Percentiles rank a stretch among this genome's conserved stretches.
These are phyloP conservation scores for Nitzschia inconspicua DNA, from an alignment of 108 stramenopile genomes.

Conservation along the genomic window DNA sequence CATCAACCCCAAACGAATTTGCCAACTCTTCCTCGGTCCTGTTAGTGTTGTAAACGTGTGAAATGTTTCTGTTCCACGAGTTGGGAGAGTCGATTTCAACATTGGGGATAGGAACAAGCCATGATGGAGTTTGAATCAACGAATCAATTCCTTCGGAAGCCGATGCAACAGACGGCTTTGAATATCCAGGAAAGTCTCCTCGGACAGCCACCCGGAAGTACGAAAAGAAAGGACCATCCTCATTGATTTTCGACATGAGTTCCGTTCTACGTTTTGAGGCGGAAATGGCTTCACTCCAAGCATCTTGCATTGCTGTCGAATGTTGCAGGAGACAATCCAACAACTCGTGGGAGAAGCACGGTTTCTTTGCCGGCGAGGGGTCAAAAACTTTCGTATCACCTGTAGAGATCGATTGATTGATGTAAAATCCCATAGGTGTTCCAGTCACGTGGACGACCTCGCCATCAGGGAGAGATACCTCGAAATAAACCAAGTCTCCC, in stretches of 20 bases:
- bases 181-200: slow-evolving; percentile 38
- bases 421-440: slow-evolving; percentile 82
- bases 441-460: slow-evolving; percentile 77
- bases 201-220: slow-evolving; percentile 54
- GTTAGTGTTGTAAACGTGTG: slow-evolving; percentile 52
- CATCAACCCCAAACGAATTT: slow-evolving; percentile 81
- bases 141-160: slow-evolving; percentile 59
- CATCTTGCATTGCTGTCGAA: slow-evolving; percentile 37
- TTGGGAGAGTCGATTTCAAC: slow-evolving; percentile 15
- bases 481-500: slow-evolving; percentile 94
- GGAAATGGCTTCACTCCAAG: slow-evolving; percentile 51
- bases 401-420: slow-evolving; percentile 64
- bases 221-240: slow-evolving; percentile 36
- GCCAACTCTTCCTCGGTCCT: slow-evolving; percentile 78
- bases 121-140: slow-evolving; percentile 59
- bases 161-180: slow-evolving; percentile 10
- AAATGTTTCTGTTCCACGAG: slow-evolving; percentile 28
- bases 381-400: slow-evolving; percentile 52
- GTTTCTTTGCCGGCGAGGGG: slow-evolving; percentile 73
- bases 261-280: slow-evolving; percentile 57
- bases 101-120: slow-evolving; percentile 60
- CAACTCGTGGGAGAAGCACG: slow-evolving; percentile 73
- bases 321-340: slow-evolving; percentile 71
- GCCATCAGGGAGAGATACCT: slow-evolving; percentile 58
- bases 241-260: slow-evolving; percentile 25